Base-by-base conservation (phyloP, 768 basidiomycete genomes). In the Gelatoporia subvermispora region DNA sequence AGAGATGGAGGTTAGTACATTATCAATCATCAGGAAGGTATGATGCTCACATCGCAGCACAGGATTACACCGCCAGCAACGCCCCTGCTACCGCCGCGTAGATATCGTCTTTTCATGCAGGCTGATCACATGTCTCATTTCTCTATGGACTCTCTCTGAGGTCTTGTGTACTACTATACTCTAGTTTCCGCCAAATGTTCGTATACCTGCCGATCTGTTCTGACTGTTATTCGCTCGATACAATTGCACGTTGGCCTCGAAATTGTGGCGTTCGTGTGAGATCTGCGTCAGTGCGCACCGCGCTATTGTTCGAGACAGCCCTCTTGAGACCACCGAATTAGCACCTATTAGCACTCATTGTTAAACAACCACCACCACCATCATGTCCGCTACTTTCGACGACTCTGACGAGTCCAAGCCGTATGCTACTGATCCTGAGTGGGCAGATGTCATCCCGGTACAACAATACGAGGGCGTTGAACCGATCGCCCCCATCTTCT, bases 401-500 rank as follows among this genome's bases (percentile, higher is more conserved):
- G 49, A 47, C 13, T 38, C 50, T 28, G 45, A 48, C 17, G 45
- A 41, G 8, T 40, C 41, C 7, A 39, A 52, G 7, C 62, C 84
- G 22, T 90, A 85, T 55, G 65, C 81, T 24, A 74, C 86, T 36
- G 75, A 79, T 43, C 73, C 78, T 28, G 82, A 84, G 47, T 98
- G 93, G 92, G 67, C 68, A 15, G 95, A 96, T 62, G 75, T 97
- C 24, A 68, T 67, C 3, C 92, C 94, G 0, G 59, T 94, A 13
- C 72, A 79, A 18, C 95, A 98, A 58, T 85, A 88, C 49, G 93
- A 96, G 57, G 78, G 74, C 17, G 65, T 77, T 25, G 78, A 79
- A 51, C 88, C 93, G 1, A 73, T 98, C 36, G 94, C 92, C 0
- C 90, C 92, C 2, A 98, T 99, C 65, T 82, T 94, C 62, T 99